phyloP scores from a whole-genome alignment of 176 grass and related monocot species.

The Musa itinerans region DNA sequence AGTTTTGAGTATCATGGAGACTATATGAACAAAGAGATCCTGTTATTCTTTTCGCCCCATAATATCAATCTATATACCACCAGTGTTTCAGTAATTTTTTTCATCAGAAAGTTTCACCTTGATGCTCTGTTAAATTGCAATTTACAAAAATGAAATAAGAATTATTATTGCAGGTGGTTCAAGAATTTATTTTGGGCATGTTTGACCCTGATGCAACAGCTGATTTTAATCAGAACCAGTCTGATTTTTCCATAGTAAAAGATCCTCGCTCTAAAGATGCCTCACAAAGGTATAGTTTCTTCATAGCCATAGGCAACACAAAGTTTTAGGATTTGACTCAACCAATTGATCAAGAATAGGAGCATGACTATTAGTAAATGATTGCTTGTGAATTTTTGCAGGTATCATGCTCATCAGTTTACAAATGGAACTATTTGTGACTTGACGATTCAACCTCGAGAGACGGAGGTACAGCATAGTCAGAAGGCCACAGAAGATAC shows the following conservation, averaged over 20 bases:
- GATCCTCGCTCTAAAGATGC: slow-evolving; percentile 49
- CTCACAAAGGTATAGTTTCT: slow-evolving; percentile 51
- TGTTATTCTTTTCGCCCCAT: no score
- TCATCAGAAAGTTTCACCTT: background rate
- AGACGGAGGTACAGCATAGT: slow-evolving; percentile 57
- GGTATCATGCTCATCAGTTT: slow-evolving; percentile 87
- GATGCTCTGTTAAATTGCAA: background rate
- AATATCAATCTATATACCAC: background rate
- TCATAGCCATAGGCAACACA: background rate
- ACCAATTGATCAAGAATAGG: background rate
- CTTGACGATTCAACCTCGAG: slow-evolving; percentile 60
- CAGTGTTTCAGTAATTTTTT: background rate
- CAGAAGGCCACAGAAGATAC: background rate
- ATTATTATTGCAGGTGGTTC: slow-evolving; percentile 42
- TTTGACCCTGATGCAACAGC: slow-evolving; percentile 64
- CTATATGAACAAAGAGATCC: no score
- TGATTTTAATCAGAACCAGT: slow-evolving; percentile 54
- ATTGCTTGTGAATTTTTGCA: slow-evolving; percentile 12
- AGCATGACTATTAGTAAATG: background rate
- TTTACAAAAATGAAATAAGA: background rate
- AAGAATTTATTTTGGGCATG: slow-evolving; percentile 91
- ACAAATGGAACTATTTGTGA: slow-evolving; percentile 85
- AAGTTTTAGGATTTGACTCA: background rate
- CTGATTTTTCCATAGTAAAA: slow-evolving; percentile 35
- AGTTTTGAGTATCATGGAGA: no score